Base-by-base conservation (phyloP, 169 alveolate genomes). In the Babesia caballi region DNA sequence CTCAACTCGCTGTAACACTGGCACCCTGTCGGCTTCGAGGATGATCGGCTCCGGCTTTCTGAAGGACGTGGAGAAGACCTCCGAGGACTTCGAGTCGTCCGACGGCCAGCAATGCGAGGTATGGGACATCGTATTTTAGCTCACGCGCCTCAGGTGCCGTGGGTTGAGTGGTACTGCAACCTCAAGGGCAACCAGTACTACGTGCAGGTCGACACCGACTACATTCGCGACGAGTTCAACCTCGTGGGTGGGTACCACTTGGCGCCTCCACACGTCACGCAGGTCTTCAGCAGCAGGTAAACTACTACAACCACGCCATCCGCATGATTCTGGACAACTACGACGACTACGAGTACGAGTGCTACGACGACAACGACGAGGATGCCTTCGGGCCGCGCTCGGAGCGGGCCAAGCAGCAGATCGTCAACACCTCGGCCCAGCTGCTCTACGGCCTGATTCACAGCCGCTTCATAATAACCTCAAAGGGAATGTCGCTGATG, bases 161-260 rank as follows among this genome's bases (percentile, higher is more conserved):
- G 99, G 99, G 95, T 96, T 28, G 95, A 93, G 54, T 96, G 98
- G 99, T 96, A 93, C 82, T 95, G 99, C 56, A 91, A 90, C 44
- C 82, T 96, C 46, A 95, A 95, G 70, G 98, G 98, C 23, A 94
- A 96, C 76, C 95, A 94, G 61, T 95, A 86, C 75, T 92, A 95
- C 28, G 93, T 91, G 9, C 97, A 94, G 74, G 96, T 96, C 15
- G 99, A 96, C 78, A 96, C 94, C 35, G 97, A 94, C n/a, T 94
- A 91, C 75, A 91, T 95, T 57, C 85, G 94, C 75, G 98, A 96
- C 78, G 94, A 95, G 57, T 94, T 95, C 82, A 96, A 96, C 81
- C 90, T 94, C 50, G 92, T 89, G 15, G 99, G 87, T 78, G 46
- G 12, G 87, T 78, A 95, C 15, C 90, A 41, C 21, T 14, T 35